These are phyloP conservation scores for Ampelomyces quisqualis DNA, from an alignment of 2,329 filamentous ascomycete species.

Conservation along the genomic window DNA sequence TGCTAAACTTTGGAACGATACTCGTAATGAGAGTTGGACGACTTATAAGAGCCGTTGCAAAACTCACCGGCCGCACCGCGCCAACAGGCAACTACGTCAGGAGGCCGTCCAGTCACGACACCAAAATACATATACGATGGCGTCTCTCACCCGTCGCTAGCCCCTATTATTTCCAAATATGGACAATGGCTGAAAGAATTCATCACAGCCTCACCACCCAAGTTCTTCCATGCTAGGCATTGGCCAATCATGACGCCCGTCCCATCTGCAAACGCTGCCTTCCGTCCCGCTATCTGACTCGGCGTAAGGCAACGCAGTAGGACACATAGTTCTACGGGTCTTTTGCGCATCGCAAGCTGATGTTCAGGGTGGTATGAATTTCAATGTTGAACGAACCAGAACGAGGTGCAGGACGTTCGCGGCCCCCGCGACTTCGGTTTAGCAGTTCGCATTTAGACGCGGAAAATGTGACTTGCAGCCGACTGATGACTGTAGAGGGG, in stretches of 20 bases:
- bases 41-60: no score
- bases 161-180: slow-evolving; percentile 13
- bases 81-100: background rate
- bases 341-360: no score
- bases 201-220: slow-evolving; percentile 24
- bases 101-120: background rate
- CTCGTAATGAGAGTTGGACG: no score
- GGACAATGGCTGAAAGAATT: slow-evolving; percentile 23
- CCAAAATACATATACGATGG: slow-evolving; percentile 2
- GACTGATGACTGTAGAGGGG: background rate
- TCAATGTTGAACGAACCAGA: slow-evolving; percentile 1
- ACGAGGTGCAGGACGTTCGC: background rate
- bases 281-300: slow-evolving; percentile 5
- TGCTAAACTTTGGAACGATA: no score
- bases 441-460: slow-evolving; percentile 3
- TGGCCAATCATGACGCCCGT: slow-evolving; percentile 10
- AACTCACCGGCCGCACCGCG: background rate
- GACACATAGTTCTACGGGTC: background rate
- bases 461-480: slow-evolving; percentile 8
- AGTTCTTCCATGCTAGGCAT: slow-evolving; percentile 1
- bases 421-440: slow-evolving; percentile 10
- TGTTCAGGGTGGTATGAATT: no score
- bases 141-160: slow-evolving; percentile 10
- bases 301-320: background rate
- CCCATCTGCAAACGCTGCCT: background rate